These are phyloP conservation scores for Macrophomina tecta DNA, from an alignment of 2,329 filamentous ascomycete genomes.

Conservation along the genomic window DNA sequence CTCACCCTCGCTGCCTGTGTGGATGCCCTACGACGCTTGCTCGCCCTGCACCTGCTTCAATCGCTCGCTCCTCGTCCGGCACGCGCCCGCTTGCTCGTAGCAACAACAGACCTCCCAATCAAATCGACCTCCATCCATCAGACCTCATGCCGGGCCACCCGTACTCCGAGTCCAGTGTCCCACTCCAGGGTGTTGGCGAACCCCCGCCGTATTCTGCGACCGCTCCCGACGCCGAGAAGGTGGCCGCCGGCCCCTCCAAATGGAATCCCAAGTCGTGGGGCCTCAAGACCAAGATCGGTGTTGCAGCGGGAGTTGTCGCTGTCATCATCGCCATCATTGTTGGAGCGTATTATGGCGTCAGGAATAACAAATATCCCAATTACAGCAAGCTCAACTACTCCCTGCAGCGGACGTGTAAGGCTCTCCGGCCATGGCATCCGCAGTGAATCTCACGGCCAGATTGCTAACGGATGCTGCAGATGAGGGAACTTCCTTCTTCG, in stretches of 20 bases:
- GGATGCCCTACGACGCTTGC: not conserved
- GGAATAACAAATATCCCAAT: constrained; percentile 20
- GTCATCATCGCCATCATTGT: constrained; percentile 56
- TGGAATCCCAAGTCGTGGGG: constrained; percentile 28
- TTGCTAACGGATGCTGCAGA: constrained; percentile 54
- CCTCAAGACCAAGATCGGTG: constrained; percentile 57
- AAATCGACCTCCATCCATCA: not conserved
- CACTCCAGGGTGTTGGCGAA: constrained; percentile 2
- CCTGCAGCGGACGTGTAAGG: constrained; percentile 57
- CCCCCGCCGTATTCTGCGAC: constrained; percentile 14
- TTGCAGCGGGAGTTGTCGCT: constrained; percentile 64
- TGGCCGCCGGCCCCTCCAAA: constrained; percentile 4
- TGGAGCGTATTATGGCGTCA: constrained; percentile 43
- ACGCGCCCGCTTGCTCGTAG: not conserved
- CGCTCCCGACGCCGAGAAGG: constrained; percentile 5
- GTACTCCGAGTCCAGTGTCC: constrained; percentile 7
- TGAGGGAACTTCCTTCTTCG: constrained; percentile 52
- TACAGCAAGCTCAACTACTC: constrained; percentile 27
- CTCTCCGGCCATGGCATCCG: constrained; percentile 64
- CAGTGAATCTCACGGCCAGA: not conserved
- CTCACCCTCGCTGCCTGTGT: not conserved
- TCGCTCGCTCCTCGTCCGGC: not conserved
- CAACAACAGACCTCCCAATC: not conserved
- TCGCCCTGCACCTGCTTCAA: not conserved
- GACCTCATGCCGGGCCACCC: not conserved